These are phyloP conservation scores for Sarocladium strictum DNA, from an alignment of 2,329 filamentous ascomycete genomes.

Conservation along the genomic window DNA sequence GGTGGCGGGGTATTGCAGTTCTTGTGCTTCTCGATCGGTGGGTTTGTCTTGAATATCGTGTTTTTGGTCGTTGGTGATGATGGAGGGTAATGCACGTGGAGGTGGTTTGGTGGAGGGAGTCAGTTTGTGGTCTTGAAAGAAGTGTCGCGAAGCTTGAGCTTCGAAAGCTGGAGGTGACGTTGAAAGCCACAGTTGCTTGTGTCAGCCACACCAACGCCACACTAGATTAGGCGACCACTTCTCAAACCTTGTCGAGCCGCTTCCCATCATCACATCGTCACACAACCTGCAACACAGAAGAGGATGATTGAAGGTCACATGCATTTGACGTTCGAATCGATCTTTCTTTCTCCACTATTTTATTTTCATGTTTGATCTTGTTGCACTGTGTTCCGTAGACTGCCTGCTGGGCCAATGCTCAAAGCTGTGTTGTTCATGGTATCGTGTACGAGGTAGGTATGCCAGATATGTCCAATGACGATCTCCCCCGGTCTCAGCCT, in stretches of 20 bases:
- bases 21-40: background rate
- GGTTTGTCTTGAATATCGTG: too few relatives aligned
- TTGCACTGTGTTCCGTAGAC: too few relatives aligned
- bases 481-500: background rate
- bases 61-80: background rate
- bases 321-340: too few relatives aligned
- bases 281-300: too few relatives aligned
- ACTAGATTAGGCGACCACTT: too few relatives aligned
- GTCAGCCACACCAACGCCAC: constrained; percentile 13
- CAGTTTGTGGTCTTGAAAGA: background rate
- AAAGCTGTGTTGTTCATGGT: background rate
- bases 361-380: too few relatives aligned
- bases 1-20: background rate
- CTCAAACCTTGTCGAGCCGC: too few relatives aligned
- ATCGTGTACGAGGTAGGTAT: background rate
- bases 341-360: too few relatives aligned
- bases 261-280: too few relatives aligned
- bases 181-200: constrained; percentile 10
- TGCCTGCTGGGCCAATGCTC: too few relatives aligned
- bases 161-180: constrained; percentile 5
- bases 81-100: background rate
- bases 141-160: background rate
- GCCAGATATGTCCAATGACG: background rate
- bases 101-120: background rate
- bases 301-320: too few relatives aligned